Evolutionary conservation across 192 early-diverging fungal species (phyloP).

Genomic region (Coemansia interrupta): DNA sequence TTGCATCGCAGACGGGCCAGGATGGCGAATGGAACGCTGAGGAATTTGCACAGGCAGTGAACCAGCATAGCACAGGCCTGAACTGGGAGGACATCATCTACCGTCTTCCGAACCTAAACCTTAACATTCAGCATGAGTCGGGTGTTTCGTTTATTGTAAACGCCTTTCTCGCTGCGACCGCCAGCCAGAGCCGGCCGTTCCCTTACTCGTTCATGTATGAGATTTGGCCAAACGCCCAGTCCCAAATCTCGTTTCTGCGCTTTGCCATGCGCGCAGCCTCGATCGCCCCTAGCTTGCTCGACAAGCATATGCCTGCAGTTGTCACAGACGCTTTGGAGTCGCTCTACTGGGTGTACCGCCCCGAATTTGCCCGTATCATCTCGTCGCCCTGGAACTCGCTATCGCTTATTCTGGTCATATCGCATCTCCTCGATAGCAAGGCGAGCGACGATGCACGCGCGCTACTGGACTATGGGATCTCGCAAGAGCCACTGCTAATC

Average conservation of each 20-base stretch:
- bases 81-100: conserved; percentile 53
- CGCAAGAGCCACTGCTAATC: conserved; percentile 47
- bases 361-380: conserved; percentile 42
- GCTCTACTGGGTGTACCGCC: conserved; percentile 45
- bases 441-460: conserved; percentile 41
- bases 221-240: conserved; percentile 46
- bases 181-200: conserved; percentile 40
- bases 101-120: conserved; percentile 32
- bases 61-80: conserved; percentile 22
- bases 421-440: conserved; percentile 49
- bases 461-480: conserved; percentile 40
- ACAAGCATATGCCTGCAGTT: conserved; percentile 50
- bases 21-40: conserved; percentile 21
- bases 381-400: conserved; percentile 53
- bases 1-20: conserved; percentile 34
- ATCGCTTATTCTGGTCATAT: conserved; percentile 47
- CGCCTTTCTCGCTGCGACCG: conserved; percentile 30
- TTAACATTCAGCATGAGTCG: conserved; percentile 29
- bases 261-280: conserved; percentile 22
- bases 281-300: conserved; percentile 26
- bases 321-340: conserved; percentile 40
- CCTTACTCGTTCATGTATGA: conserved; percentile 53
- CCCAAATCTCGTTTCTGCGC: conserved; percentile 44
- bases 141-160: conserved; percentile 45
- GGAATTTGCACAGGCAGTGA: conserved; percentile 35